Conservation (phyloP, 2,329 filamentous ascomycete genomes). For the Fusarium sp. region DNA sequence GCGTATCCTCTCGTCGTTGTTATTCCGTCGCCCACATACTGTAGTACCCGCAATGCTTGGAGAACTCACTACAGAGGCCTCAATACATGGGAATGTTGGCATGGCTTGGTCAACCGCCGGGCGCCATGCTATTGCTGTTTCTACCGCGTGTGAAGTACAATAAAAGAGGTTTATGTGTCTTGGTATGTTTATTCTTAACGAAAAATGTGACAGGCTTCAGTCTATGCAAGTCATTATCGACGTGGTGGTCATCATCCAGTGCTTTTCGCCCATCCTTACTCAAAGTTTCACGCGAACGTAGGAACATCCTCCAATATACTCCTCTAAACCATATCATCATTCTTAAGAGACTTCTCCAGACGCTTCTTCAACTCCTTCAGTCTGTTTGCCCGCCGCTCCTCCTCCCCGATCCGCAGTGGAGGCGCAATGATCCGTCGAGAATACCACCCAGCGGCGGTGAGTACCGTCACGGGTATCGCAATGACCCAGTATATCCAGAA, state of each 20-base stretch:
- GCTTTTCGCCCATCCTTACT: neutral
- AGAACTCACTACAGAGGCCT: neutral
- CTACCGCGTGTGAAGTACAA: neutral
- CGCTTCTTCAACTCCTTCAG: neutral
- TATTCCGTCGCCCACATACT: neutral
- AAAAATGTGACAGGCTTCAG: neutral
- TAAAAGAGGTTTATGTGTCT: neutral
- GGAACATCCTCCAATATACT: neutral
- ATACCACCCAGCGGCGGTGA: slow-evolving; percentile 37
- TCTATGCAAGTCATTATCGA: neutral
- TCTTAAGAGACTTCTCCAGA: neutral
- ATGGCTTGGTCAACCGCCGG: neutral
- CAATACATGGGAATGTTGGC: neutral
- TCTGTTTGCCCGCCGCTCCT: neutral
- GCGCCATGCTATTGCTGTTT: neutral
- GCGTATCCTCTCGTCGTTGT: neutral
- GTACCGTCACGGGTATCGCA: slow-evolving; percentile 43
- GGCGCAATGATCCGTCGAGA: slow-evolving; percentile 8
- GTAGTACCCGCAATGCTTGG: neutral
- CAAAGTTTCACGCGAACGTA: neutral
- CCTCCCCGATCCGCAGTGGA: slow-evolving; percentile 13
- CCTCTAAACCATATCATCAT: neutral
- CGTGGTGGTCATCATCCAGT: neutral
- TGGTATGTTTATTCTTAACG: neutral
- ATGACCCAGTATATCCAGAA: slow-evolving; percentile 53